phyloP scores from a whole-genome alignment of 345 rosid genomes.

The Mercurialis annua region DNA sequence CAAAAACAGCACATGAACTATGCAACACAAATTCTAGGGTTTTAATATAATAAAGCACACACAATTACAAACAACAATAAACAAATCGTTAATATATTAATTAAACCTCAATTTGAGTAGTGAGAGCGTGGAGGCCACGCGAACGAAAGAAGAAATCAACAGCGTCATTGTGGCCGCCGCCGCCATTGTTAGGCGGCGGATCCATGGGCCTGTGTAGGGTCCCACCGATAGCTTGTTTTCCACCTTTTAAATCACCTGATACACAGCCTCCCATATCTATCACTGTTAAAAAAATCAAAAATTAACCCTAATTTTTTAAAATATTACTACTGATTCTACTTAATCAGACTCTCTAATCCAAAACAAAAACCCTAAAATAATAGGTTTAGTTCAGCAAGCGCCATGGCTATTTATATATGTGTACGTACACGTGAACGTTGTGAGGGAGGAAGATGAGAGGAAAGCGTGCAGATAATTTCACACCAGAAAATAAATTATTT shows the following conservation, averaged over 20 bases:
- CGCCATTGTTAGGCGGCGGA: conserved; percentile 22
- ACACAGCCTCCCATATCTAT: conserved; percentile 59
- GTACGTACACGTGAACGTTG: too few species aligned
- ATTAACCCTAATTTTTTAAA: too few species aligned
- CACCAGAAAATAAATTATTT: too few species aligned
- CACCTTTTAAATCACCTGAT: conserved; percentile 64
- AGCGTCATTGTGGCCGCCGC: conserved; percentile 53
- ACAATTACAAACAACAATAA: background rate
- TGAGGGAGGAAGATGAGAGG: too few species aligned
- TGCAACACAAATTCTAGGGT: background rate
- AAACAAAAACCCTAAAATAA: background rate
- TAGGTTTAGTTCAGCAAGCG: background rate
- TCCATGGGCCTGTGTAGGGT: conserved; percentile 32
- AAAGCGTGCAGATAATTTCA: too few species aligned
- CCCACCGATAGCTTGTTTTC: conserved; percentile 73
- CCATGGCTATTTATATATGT: too few species aligned
- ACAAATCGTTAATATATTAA: background rate
- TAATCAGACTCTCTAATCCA: too few species aligned
- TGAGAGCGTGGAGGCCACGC: conserved; percentile 48
- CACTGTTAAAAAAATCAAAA: conserved; percentile 6
- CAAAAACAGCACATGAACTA: background rate
- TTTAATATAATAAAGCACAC: background rate
- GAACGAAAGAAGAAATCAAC: conserved; percentile 61
- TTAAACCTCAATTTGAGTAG: conserved; percentile 68
- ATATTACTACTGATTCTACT: too few species aligned